phyloP scores from a whole-genome alignment of 352 stramenopile species.

The Phytophthora citricola region DNA sequence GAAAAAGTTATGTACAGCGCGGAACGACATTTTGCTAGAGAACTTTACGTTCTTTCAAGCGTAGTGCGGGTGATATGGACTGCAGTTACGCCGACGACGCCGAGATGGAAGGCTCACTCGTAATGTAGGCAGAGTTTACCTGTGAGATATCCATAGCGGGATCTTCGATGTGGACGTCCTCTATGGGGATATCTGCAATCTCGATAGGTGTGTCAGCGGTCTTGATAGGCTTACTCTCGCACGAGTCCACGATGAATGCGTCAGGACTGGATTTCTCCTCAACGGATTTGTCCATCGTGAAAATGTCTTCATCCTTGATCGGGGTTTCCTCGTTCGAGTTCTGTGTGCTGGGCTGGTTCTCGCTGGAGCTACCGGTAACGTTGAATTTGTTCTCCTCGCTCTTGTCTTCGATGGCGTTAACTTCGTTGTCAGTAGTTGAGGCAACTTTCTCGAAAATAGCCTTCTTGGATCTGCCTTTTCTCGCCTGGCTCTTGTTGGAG shows the following conservation, averaged over 20 bases:
- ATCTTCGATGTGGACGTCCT: not conserved
- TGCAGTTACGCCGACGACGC: conserved; percentile 9
- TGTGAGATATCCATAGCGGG: no score
- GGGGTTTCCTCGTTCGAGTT: not conserved
- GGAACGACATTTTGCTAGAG: conserved; percentile 6
- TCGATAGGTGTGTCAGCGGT: not conserved
- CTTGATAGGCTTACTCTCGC: not conserved
- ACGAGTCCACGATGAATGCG: not conserved
- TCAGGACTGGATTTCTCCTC: conserved; percentile 12
- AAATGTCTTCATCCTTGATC: conserved; percentile 9
- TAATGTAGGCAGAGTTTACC: conserved; percentile 2
- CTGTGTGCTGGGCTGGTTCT: not conserved
- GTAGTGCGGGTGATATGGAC: not conserved
- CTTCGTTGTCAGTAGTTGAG: not conserved
- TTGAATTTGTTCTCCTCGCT: conserved; percentile 1
- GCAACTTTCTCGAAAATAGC: not conserved
- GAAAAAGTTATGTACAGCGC: conserved; percentile 1
- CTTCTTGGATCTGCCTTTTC: conserved; percentile 8
- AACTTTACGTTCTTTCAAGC: not conserved
- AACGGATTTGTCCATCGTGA: not conserved
- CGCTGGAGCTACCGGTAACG: not conserved
- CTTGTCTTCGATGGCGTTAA: not conserved
- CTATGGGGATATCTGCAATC: not conserved
- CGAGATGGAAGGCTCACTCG: conserved; percentile 5
- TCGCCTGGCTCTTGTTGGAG: conserved; percentile 12